These are phyloP conservation scores for Penicillium hordei DNA, from an alignment of 2,329 filamentous ascomycete genomes.

Conservation along the genomic window DNA sequence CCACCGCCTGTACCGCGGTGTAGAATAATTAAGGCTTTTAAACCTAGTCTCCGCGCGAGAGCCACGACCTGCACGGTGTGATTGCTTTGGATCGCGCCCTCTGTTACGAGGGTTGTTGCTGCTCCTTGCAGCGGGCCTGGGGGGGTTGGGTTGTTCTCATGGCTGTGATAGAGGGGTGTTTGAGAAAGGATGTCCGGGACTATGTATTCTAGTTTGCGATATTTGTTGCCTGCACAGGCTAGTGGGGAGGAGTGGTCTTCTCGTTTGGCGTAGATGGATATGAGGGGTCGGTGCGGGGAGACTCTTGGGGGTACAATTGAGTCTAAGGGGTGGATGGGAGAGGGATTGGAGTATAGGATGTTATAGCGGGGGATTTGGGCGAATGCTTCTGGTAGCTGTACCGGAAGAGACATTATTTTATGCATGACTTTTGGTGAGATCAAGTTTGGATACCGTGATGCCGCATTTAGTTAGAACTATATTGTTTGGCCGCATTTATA, in stretches of 20 bases:
- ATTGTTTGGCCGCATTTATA: background rate
- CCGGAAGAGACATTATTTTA: background rate
- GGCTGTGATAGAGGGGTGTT: slow-evolving; percentile 14
- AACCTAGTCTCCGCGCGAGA: slow-evolving; percentile 29
- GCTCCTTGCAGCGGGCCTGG: slow-evolving; percentile 7
- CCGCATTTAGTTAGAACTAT: background rate
- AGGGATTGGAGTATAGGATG: slow-evolving; percentile 32
- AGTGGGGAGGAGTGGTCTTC: slow-evolving; percentile 39
- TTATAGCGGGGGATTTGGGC: slow-evolving; percentile 30
- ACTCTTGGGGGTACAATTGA: slow-evolving; percentile 13
- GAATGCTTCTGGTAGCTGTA: slow-evolving; percentile 27
- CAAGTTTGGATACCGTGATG: background rate
- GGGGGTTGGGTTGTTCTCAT: slow-evolving; percentile 17
- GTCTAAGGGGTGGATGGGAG: slow-evolving; percentile 35
- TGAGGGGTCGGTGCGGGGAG: slow-evolving; percentile 13
- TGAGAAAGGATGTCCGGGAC: slow-evolving; percentile 35
- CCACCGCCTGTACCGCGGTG: slow-evolving; percentile 33
- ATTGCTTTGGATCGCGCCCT: slow-evolving; percentile 40
- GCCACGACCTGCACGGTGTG: slow-evolving; percentile 39
- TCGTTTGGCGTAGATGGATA: slow-evolving; percentile 34
- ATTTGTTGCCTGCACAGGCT: slow-evolving; percentile 39
- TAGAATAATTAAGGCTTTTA: slow-evolving; percentile 29
- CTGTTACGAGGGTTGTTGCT: slow-evolving; percentile 36
- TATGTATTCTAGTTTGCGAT: slow-evolving; percentile 42
- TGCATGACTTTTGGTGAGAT: background rate